Base-by-base conservation (phyloP, 257 asterid species). In the Parsonsia alboflavescens region DNA sequence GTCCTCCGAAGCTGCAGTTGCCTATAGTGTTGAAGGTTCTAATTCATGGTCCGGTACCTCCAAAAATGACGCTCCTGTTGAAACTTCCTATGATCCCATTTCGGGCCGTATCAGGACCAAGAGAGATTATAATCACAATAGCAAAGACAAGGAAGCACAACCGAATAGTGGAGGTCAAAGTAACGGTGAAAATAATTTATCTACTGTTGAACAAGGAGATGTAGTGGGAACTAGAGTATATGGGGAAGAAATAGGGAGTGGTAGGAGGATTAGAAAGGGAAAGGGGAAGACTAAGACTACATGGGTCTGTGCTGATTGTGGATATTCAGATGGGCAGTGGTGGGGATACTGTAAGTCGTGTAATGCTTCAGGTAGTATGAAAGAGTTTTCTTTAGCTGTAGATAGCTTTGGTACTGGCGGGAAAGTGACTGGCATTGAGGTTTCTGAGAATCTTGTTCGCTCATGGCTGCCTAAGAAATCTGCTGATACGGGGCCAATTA, bases 261-360 rank as follows among this genome's bases (percentile, higher is more conserved):
- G 82, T 36, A 76, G 87, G 74, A 79, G 81, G 42, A 68, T 66
- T 78, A 77, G 78, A 1, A 89, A 78, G 83, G 85, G 71, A 87
- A 89, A 87, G 75, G 96, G 92, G 76, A 94, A 88, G 86, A 79
- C 69, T 53, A 89, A 77, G 86, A 82, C 81, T 24, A 87, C 85
- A 36, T 80, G 83, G 81, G 99, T 94, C 19, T 94, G 99, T 80
- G 86, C 86, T 77, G 76, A 73, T 30, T 94, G 99, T 79, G 97
- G 97, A 58, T 74, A 92, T 71, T 86, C 93, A 0, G 91, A 84
- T 66, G 97, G 96, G 61, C 97, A 94, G 86, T 90, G 97, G 99
- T 94, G 99, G 99, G 99, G 99, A 71, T 80, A 83, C 69, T 94
- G 99, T 81, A 88, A 70, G 83, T 72, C 86, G 81, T 94, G 99